phyloP scores from a whole-genome alignment of 164 flowering plant genomes.

The Macadamia integrifolia region DNA sequence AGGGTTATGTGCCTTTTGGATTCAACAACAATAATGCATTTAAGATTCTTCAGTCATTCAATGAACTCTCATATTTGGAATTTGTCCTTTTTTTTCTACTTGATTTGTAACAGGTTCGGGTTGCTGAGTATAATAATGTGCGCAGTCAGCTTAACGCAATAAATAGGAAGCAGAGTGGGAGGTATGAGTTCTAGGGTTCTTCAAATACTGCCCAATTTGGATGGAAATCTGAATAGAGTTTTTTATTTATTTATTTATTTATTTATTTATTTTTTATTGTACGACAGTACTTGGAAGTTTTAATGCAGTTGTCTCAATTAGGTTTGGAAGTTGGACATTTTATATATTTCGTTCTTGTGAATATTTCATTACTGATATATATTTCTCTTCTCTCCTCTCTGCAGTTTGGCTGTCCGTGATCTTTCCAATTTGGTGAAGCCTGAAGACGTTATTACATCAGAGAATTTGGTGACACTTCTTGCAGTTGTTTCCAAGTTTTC shows the following conservation, averaged over 20 bases:
- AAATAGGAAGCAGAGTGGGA: constrained; percentile 93
- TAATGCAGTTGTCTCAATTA: too few relatives aligned
- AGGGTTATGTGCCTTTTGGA: too few relatives aligned
- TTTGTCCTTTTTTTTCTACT: too few relatives aligned
- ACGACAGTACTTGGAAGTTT: too few relatives aligned
- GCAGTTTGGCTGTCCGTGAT: constrained; percentile 96
- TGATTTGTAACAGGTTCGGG: constrained; percentile 61
- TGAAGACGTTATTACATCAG: constrained; percentile 72
- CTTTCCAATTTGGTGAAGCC: constrained; percentile 84
- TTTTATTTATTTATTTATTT: too few relatives aligned
- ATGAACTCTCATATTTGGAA: too few relatives aligned
- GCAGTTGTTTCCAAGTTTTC: constrained; percentile 93
- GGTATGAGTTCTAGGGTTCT: constrained; percentile 34
- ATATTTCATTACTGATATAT: not conserved
- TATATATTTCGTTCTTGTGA: not conserved
- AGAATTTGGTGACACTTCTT: constrained; percentile 84
- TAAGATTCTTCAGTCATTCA: too few relatives aligned
- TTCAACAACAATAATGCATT: too few relatives aligned
- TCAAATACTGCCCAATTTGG: not conserved
- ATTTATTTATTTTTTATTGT: too few relatives aligned
- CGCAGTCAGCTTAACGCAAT: constrained; percentile 98
- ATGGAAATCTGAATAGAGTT: too few relatives aligned
- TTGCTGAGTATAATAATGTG: constrained; percentile 88
- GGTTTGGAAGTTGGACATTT: not conserved
- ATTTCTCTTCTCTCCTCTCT: constrained; percentile 8